A percentile compares a stretch with the other conserved stretches of the same genome.
These are phyloP conservation scores for Lyophyllum atratum DNA, from an alignment of 768 basidiomycete species.

Conservation along the genomic window DNA sequence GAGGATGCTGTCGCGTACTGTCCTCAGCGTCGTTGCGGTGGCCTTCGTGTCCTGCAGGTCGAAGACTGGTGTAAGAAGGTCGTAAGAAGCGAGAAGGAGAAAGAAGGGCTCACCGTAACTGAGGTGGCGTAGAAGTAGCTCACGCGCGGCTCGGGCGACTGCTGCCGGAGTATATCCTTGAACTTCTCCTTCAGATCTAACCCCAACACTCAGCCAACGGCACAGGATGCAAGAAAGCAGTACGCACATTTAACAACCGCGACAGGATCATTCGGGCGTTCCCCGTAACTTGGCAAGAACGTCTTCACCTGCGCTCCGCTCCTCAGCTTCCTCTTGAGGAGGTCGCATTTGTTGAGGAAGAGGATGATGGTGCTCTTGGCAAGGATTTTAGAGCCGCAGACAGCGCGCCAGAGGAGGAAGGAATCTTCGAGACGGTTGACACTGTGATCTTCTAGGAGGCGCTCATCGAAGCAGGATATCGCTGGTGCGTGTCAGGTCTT, in stretches of 20 bases:
- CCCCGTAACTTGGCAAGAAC: slow-evolving; percentile 63
- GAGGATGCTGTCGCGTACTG: slow-evolving; percentile 57
- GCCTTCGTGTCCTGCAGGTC: slow-evolving; percentile 52
- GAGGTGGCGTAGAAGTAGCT: slow-evolving; percentile 64
- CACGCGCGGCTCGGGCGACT: slow-evolving; percentile 48
- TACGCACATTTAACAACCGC: slow-evolving; percentile 59
- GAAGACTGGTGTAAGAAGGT: not conserved
- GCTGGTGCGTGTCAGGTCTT: slow-evolving; percentile 22
- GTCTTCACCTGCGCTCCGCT: slow-evolving; percentile 42
- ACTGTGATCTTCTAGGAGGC: slow-evolving; percentile 55
- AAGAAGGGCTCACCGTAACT: slow-evolving; percentile 46
- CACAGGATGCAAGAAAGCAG: not conserved
- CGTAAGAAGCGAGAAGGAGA: not conserved
- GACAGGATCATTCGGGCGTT: slow-evolving; percentile 57
- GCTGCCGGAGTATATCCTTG: slow-evolving; percentile 50
- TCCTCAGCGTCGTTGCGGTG: slow-evolving; percentile 51
- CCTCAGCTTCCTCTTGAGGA: slow-evolving; percentile 52
- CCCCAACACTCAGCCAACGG: not conserved
- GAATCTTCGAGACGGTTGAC: slow-evolving; percentile 77
- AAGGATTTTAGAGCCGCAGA: slow-evolving; percentile 63
- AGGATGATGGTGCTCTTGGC: slow-evolving; percentile 63
- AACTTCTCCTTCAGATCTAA: slow-evolving; percentile 46
- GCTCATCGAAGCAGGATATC: slow-evolving; percentile 47
- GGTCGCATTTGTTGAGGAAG: slow-evolving; percentile 76
- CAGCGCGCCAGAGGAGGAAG: slow-evolving; percentile 63